Evolutionary conservation across 2,329 filamentous ascomycete species (phyloP).

Genomic region (Microcera coccophila): DNA sequence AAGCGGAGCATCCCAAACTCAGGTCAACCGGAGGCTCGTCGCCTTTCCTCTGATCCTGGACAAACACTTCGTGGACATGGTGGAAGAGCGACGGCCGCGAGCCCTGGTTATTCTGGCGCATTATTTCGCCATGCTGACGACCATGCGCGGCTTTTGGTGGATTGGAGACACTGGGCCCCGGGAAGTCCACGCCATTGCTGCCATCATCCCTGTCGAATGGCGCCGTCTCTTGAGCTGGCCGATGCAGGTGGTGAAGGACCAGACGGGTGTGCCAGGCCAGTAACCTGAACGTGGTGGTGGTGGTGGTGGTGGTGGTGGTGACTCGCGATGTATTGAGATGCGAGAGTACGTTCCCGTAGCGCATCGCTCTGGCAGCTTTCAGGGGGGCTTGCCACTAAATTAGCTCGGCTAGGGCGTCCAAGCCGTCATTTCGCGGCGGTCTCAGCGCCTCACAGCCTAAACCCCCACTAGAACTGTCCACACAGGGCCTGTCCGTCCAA

Average conservation of each 20-base stretch:
- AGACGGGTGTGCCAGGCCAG: not conserved
- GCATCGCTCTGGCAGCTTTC: too few relatives aligned
- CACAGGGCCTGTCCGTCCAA: too few relatives aligned
- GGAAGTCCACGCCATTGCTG: conserved; percentile 15
- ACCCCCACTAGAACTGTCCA: too few relatives aligned
- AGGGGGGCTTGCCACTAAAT: too few relatives aligned
- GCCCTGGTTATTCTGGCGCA: conserved; percentile 21
- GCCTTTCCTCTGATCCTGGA: conserved; percentile 20
- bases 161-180: conserved; percentile 15
- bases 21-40: conserved; percentile 11
- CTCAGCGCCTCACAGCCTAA: too few relatives aligned
- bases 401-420: too few relatives aligned
- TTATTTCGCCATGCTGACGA: conserved; percentile 18
- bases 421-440: too few relatives aligned
- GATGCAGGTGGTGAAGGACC: conserved; percentile 3
- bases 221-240: conserved; percentile 5
- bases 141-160: conserved; percentile 17
- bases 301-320: too few relatives aligned
- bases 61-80: conserved; percentile 13
- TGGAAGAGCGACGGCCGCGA: conserved; percentile 18
- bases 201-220: conserved; percentile 10
- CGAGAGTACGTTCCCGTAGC: too few relatives aligned
- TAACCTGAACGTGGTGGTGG: too few relatives aligned
- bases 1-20: conserved; percentile 1
- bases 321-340: too few relatives aligned